Base-by-base conservation (phyloP, 768 basidiomycete genomes). In the Pholiota microspora region DNA sequence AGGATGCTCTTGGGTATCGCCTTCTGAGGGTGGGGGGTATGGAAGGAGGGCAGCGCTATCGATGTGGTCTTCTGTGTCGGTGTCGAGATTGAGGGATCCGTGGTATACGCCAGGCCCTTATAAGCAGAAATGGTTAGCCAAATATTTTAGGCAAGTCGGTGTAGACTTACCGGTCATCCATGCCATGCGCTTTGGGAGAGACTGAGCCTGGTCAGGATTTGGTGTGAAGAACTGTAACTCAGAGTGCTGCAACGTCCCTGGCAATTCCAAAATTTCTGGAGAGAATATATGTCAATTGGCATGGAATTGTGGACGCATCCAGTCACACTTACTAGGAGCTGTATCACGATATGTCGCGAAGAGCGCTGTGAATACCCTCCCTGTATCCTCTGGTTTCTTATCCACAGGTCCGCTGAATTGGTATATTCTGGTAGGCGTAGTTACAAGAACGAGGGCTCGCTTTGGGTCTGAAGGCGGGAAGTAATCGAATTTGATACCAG, bases 41-140 rank as follows among this genome's bases (percentile, higher is more conserved):
- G 90, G 91, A 7, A 94, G 74, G 13, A 95, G 79, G 62, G 90
- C 83, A 24, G 90, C 81, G 31, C 82, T 77, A 68, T 93, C 88
- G 60, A 94, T 84, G 65, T 87, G 77, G 62, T 89, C 84, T 68
- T 94, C 89, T 12, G 84, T 73, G 45, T 80, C 75, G 0, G 83
- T 73, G 18, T 86, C 82, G 63, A 88, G 86, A 63, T 86, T 87
- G 47, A 96, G 75, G 8, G 74, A 75, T 12, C 92, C 92, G 64
- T 94, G 87, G 68, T 95, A 98, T 42, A 98, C 81, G 8, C 96
- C 96, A 38, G 89, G 88, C 12, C 83, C 93, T 94, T 40, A 29
- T 13, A 54, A 25, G 6, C n/a, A 18, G 4, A 3, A 23, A 23
- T 8, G 12, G 21, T 10, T 42, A 45, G 21, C 34, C 13, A 38